These are phyloP conservation scores for Sequoiadendron giganteum DNA, from an alignment of 75 land plant species.

Conservation along the genomic window DNA sequence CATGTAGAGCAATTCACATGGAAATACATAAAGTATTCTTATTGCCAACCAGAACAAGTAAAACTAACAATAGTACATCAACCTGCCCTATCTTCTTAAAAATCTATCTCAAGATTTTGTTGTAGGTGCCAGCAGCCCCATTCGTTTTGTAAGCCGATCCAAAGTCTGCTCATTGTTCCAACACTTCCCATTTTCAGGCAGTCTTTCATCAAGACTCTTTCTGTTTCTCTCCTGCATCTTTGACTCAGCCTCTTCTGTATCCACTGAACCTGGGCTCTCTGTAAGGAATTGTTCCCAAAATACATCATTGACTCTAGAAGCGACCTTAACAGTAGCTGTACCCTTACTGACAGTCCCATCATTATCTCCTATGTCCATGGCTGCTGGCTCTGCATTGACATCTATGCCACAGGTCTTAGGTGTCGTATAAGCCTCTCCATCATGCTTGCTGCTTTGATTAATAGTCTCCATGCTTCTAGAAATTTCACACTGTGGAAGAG, in stretches of 20 bases:
- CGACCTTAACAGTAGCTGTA: background rate
- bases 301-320: slow-evolving; percentile 58
- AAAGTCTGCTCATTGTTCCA: slow-evolving; percentile 28
- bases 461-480: background rate
- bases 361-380: slow-evolving; percentile 15
- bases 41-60: background rate
- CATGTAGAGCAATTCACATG: background rate
- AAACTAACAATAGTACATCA: background rate
- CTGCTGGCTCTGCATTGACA: slow-evolving; percentile 35
- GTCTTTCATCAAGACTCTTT: slow-evolving; percentile 9
- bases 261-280: slow-evolving; percentile 45
- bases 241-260: slow-evolving; percentile 33
- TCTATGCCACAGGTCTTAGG: slow-evolving; percentile 24
- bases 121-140: slow-evolving; percentile 26
- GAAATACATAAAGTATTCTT: background rate
- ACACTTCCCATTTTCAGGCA: slow-evolving; percentile 9
- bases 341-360: background rate
- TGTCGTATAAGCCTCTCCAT: background rate
- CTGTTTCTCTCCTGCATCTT: slow-evolving; percentile 22
- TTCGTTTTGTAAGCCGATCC: slow-evolving; percentile 30
- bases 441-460: slow-evolving; percentile 1
- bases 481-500: slow-evolving; percentile 14
- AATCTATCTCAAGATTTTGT: slow-evolving; percentile 2
- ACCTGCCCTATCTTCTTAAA: background rate
- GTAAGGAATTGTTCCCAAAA: slow-evolving; percentile 91